Conservation (phyloP, 306 rosid genomes). For the Acacia acuminata region DNA sequence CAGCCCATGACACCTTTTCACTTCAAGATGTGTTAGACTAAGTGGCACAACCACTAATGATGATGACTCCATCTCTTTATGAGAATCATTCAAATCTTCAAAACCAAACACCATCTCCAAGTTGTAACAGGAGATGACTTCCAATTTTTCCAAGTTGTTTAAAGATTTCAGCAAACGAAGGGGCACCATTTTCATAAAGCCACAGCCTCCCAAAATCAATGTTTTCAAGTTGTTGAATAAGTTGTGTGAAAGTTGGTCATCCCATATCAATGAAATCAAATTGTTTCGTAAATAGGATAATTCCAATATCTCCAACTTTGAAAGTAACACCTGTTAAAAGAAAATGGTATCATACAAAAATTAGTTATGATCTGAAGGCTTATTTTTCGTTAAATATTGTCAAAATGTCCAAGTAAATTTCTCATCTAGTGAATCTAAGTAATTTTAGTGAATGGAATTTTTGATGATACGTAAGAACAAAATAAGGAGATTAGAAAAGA, state of each 20-base stretch:
- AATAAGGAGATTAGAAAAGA: neutral
- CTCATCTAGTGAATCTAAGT: neutral
- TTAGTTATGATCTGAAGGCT: neutral
- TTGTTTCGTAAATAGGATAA: neutral
- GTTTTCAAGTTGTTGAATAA: neutral
- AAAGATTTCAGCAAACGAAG: neutral
- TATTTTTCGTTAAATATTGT: no score
- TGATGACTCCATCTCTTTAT: no score
- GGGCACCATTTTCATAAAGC: neutral
- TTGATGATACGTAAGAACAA: no score
- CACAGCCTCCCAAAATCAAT: neutral
- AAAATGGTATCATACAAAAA: neutral
- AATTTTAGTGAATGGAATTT: no score
- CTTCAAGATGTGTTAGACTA: neutral
- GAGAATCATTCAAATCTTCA: no score
- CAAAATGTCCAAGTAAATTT: neutral
- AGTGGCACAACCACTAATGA: no score
- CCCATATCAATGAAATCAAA: neutral
- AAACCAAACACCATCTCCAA: no score
- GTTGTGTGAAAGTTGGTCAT: neutral
- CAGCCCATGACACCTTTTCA: accelerated
- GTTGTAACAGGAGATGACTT: no score
- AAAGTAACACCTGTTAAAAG: neutral
- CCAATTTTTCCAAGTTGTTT: neutral
- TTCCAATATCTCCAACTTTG: neutral